Base-by-base conservation (phyloP, 2,329 filamentous ascomycete genomes). In the Aspergillus jensenii region DNA sequence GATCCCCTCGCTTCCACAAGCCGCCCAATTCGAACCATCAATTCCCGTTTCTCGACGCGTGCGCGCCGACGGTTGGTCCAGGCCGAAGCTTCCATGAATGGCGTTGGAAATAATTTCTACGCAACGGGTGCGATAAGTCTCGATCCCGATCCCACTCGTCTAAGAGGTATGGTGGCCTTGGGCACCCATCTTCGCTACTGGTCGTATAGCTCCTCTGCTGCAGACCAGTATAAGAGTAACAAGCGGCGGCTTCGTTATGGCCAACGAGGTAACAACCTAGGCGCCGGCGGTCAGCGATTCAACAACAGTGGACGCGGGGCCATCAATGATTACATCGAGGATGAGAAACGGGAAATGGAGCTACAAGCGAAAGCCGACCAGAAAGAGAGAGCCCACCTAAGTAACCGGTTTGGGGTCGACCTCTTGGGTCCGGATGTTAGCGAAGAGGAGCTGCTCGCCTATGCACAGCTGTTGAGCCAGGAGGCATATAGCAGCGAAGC, bases 111-210 rank as follows among this genome's bases (percentile, higher is more conserved):
- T 63, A 91, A 90, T 67, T 89, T 91, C 66, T 90, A 89, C 61
- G 89, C 91, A 27, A 91, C 91, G 3, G 88, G 92, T 2, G 91
- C 92, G 14, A 90, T 98, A 54, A 88, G 84, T 60, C 82, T 99
- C 1, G 95, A 99, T 66, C 90, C 93, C 0, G 91, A 98, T 67
- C 86, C 95, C 23, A 93, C 91, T 0, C 81, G 89, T 0, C 83
- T 99, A 14, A 88, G 93, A 37, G 95, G 95, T 6, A 86, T 96
- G 60, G 87, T 97, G 1, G 89, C 93, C 1, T 86, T 96, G 51
- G 95, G 95, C 11, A 90, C 90, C 0, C 90, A 93, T 68, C 78
- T 99, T 17, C 89, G 91, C 12, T 98, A 92, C 73, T 99, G 95
- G 95, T 88, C 90, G 3, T 98, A 96, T 71, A 96, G 90, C 72